Base-by-base conservation (phyloP, 257 asterid species). In the Handroanthus guayacan region DNA sequence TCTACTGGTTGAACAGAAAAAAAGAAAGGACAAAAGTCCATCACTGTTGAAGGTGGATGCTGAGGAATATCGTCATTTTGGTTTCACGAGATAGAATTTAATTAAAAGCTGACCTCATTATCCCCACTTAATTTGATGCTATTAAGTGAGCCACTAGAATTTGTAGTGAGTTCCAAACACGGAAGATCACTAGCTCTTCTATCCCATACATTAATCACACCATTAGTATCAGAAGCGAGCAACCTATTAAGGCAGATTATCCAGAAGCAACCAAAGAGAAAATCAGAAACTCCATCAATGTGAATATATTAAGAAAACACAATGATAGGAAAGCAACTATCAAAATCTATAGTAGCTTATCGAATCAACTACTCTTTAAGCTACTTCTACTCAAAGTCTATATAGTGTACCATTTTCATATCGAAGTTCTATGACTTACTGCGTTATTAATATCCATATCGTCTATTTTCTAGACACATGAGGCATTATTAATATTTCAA, bases 171-270 rank as follows among this genome's bases (percentile, higher is more conserved):
- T 81, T 92, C 94, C 84, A 87, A 85, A 80, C 89, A 86, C 67
- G 98, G 99, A 81, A 91, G 83, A 81, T 79, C 70, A 78, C 94
- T 75, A 41, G 51, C 88, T 86, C 98, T 89, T 95, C 98, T 88
- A 77, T 95, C 99, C 99, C 99, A 95, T 47, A 95, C 64, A 81
- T 91, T 88, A 73, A 95, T 86, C 48, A 79, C 81, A 68, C 99
- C 99, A 86, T 75, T 80, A 74, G 83, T 75, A 79, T 95, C 99
- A 37, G 99, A 91, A 76, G 98, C 99, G 37, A 92, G 88, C 79
- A 95, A 81, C 93, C 99, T 95, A 76, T 73, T 64, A 68, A 72
- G 67, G 82, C 72, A 80, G 61, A 79, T 78, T 67, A 76, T 76
- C 67, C 73, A 58, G 62, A 36, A 71, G 7, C 41, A 64, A 48